A percentile compares a stretch with the other conserved stretches of the same genome.
These are phyloP conservation scores for Colletotrichum sp. DNA, from an alignment of 2,329 filamentous ascomycete genomes.

Conservation along the genomic window DNA sequence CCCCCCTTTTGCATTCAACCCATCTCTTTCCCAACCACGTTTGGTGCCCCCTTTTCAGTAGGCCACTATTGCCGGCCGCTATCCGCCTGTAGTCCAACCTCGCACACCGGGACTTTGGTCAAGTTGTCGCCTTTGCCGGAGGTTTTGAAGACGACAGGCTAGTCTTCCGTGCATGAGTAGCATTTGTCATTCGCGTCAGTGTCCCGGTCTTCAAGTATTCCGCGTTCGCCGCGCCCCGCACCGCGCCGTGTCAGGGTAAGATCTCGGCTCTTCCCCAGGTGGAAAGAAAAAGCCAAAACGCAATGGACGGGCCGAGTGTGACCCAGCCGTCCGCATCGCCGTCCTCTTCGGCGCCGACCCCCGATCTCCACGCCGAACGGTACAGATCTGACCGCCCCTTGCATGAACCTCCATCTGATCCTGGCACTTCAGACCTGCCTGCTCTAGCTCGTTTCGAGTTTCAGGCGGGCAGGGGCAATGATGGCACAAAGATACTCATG, in stretches of 20 bases:
- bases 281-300: not conserved
- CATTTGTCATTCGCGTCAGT: not conserved
- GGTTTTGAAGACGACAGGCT: not conserved
- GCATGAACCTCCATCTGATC: not conserved
- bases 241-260: not conserved
- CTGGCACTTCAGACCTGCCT: conserved; percentile 43
- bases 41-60: not conserved
- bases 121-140: not conserved
- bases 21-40: not conserved
- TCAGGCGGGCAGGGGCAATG: conserved; percentile 75
- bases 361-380: not conserved
- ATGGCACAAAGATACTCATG: conserved; percentile 92
- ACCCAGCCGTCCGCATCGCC: not conserved
- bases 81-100: not conserved
- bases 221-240: not conserved
- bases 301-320: not conserved
- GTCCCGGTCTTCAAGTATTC: not conserved
- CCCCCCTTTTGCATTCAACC: not conserved
- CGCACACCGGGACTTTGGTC: not conserved
- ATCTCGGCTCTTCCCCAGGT: not conserved
- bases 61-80: not conserved
- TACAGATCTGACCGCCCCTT: not conserved
- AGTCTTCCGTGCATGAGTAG: not conserved
- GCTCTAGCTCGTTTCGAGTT: conserved; percentile 89
- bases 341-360: not conserved